A percentile compares a stretch with the other conserved stretches of the same genome.
phyloP scores from a whole-genome alignment of 2,329 filamentous ascomycete genomes.

The Coniochaeta sp. region DNA sequence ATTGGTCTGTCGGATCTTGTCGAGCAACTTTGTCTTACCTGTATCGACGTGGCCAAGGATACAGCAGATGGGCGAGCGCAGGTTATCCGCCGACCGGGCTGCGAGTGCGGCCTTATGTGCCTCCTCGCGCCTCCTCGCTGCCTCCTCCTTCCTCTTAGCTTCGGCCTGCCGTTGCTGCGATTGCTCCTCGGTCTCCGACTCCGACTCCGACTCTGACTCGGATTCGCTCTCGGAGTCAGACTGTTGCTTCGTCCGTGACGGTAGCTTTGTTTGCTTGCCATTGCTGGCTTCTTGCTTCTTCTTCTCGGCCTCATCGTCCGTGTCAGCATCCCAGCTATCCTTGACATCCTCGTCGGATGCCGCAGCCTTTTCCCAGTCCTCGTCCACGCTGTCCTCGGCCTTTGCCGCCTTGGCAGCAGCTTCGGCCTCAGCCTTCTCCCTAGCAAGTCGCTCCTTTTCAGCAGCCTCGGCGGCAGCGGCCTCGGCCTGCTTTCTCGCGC shows the following conservation, averaged over 20 bases:
- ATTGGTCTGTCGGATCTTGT: conserved; percentile 97
- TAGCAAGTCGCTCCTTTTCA: conserved; percentile 46
- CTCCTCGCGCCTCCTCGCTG: conserved; percentile 79
- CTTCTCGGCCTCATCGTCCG: conserved; percentile 58
- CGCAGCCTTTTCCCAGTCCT: conserved; percentile 84
- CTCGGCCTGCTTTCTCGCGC: conserved; percentile 61
- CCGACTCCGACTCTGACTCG: conserved; percentile 37
- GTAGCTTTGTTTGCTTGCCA: conserved; percentile 13
- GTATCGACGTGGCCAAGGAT: conserved; percentile 99
- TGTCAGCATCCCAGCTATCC: conserved; percentile 90
- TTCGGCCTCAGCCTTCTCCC: conserved; percentile 48
- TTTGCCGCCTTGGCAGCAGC: conserved; percentile 44
- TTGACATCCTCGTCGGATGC: conserved; percentile 73
- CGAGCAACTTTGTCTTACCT: conserved; percentile 97
- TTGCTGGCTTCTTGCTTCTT: conserved; percentile 16
- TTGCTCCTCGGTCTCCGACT: conserved; percentile 64
- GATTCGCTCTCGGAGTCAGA: conserved; percentile 21
- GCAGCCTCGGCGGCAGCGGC: conserved; percentile 54
- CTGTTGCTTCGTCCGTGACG: conserved; percentile 23
- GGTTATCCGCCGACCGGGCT: conserved; percentile 84
- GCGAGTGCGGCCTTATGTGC: conserved; percentile 87
- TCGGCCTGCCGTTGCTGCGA: conserved; percentile 68
- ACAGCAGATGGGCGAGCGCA: conserved; percentile 97
- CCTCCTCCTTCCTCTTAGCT: conserved; percentile 76
- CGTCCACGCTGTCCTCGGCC: conserved; percentile 51